Evolutionary conservation across 2,329 filamentous ascomycete species (phyloP), one percentile per base, ranked within the genome.

Genomic region (Teratosphaeria nubilosa): DNA sequence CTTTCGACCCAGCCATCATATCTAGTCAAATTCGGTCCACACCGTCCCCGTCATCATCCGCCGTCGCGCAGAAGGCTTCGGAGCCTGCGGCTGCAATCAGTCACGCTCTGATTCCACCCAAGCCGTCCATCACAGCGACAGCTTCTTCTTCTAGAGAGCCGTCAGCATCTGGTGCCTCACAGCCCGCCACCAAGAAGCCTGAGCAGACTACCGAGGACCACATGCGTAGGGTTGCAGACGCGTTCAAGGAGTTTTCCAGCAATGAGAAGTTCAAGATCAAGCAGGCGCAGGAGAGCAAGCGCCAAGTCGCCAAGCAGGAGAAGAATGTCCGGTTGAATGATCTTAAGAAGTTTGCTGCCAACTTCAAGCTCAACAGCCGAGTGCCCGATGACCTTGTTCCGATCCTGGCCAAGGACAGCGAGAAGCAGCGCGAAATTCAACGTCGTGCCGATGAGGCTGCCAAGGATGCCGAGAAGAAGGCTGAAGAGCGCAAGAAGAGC

Each of bases 401-500:
- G 1, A 99, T 99, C 64, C 87, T 99, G 60, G 92, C 94, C 59
- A 99, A 97, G 72, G 94, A 99, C 70, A 91, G 91, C n/a, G 82
- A 79, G 52, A 99, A 96, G 76, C 94, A 97, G 74, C 86, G 91
- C 68, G 85, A 91, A 69, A 97, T 99, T 62, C 87, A 96, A 68
- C 87, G 91, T 66, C 95, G 91, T 73, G 90, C 90, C 1, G 84
- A 89, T 60, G 83, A 85, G 68, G 87, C 92, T 64, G 86, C 85
- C 2, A 85, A 90, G 58, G 75, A 79, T 51, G 67, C 69, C 77
- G 70, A 82, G 62, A 63, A 69, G 52, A 75, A 75, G 61, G 64
- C 76, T 67, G 71, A 84, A 76, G 69, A 72, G 50, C 62, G 61
- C 56, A 65, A 63, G 52, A 63, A 61, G 50, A 60, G 64, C 41